phyloP scores from a whole-genome alignment of 306 rosid genomes.

The Pyrus bretschneideri region DNA sequence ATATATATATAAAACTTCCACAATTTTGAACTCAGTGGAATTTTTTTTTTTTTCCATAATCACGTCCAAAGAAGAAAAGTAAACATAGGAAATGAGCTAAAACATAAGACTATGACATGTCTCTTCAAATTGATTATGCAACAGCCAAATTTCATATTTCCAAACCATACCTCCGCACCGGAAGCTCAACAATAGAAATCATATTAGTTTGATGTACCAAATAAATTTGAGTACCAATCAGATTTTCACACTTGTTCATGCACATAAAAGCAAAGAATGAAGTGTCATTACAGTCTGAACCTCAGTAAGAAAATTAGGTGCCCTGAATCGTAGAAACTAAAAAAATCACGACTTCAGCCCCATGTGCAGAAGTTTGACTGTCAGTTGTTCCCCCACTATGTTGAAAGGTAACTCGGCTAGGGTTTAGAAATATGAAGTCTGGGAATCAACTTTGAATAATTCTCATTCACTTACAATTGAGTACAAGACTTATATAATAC shows the following conservation, averaged over 20 bases:
- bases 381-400: neutral
- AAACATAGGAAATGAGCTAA: neutral
- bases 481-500: too few species aligned
- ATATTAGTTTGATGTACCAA: neutral
- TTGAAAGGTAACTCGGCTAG: too few species aligned
- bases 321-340: neutral
- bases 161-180: neutral
- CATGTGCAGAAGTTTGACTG: neutral
- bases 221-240: neutral
- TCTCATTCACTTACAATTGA: too few species aligned
- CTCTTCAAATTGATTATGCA: neutral
- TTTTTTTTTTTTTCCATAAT: neutral
- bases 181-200: neutral
- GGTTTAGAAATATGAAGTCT: too few species aligned
- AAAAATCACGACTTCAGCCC: neutral
- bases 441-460: too few species aligned
- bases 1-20: neutral
- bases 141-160: neutral
- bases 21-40: neutral
- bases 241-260: neutral
- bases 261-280: neutral
- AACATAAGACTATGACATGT: neutral
- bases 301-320: neutral
- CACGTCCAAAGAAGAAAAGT: neutral
- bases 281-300: neutral